A percentile compares a stretch with the other conserved stretches of the same genome.
Evolutionary conservation across 805 yeast species (phyloP).

Genomic region (Middelhovenomyces tepae): DNA sequence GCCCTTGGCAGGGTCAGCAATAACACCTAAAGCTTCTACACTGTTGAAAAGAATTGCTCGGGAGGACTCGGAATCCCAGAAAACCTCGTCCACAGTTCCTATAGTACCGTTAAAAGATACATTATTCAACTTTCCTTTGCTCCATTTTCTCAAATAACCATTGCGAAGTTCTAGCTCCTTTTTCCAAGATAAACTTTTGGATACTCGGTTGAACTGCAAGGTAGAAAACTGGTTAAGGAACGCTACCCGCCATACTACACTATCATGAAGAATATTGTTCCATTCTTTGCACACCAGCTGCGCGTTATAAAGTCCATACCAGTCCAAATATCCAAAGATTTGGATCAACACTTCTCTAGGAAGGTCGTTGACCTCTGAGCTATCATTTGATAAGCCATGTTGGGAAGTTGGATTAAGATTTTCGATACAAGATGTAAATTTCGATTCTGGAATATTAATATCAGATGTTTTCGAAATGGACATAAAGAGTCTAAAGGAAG

Average conservation of each 20-base stretch:
- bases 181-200: constrained; percentile 22
- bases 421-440: background rate
- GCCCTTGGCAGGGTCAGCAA: constrained; percentile 25
- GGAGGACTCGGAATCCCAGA: constrained; percentile 18
- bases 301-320: constrained; percentile 19
- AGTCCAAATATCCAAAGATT: constrained; percentile 18
- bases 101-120: constrained; percentile 19
- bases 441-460: too few relatives aligned
- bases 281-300: constrained; percentile 23
- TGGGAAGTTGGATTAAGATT: constrained; percentile 1
- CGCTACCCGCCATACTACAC: constrained; percentile 23
- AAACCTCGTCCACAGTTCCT: constrained; percentile 16
- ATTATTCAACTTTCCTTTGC: constrained; percentile 18
- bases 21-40: constrained; percentile 18
- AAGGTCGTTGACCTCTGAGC: constrained; percentile 7
- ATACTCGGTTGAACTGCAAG: constrained; percentile 17
- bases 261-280: constrained; percentile 21
- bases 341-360: constrained; percentile 21
- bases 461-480: too few relatives aligned
- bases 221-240: constrained; percentile 20
- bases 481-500: too few relatives aligned
- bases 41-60: constrained; percentile 19
- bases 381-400: constrained; percentile 1
- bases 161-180: constrained; percentile 21
- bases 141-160: constrained; percentile 22